A percentile compares a stretch with the other conserved stretches of the same genome.
Evolutionary conservation across 2,329 filamentous ascomycete species (phyloP).

Genomic region (Akanthomyces uredinophilus): DNA sequence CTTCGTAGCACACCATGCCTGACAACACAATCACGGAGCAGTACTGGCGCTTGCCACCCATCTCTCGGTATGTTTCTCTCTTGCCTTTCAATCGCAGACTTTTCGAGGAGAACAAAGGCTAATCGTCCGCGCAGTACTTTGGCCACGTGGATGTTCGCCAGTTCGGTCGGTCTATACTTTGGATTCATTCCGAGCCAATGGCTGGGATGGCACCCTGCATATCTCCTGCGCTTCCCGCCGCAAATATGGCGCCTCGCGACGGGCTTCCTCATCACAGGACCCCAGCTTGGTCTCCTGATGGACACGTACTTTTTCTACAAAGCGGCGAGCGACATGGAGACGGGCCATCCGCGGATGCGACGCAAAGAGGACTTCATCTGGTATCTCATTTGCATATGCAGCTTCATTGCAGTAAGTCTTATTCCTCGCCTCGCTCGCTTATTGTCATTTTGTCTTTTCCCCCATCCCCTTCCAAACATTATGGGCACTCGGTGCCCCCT

Average conservation of each 20-base stretch:
- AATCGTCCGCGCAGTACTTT: constrained; percentile 13
- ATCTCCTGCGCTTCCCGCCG: constrained; percentile 47
- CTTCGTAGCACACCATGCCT: constrained; percentile 15
- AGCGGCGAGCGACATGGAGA: constrained; percentile 72
- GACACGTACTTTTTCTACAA: constrained; percentile 73
- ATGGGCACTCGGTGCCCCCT: constrained; percentile 30
- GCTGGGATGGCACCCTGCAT: constrained; percentile 48
- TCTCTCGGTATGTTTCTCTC: constrained; percentile 35
- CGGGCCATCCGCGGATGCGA: constrained; percentile 63
- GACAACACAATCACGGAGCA: constrained; percentile 22
- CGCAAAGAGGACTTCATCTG: constrained; percentile 74
- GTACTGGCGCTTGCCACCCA: constrained; percentile 37
- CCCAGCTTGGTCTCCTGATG: constrained; percentile 51
- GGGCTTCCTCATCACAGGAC: constrained; percentile 37
- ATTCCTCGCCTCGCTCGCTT: constrained; percentile 21
- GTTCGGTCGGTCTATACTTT: constrained; percentile 56
- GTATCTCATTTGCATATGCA: constrained; percentile 70
- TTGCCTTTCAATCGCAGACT: background rate
- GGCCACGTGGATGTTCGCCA: constrained; percentile 24
- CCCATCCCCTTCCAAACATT: constrained; percentile 11
- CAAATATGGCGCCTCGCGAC: constrained; percentile 40
- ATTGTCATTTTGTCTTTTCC: constrained; percentile 9
- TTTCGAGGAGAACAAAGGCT: constrained; percentile 4
- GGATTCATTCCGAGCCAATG: constrained; percentile 44
- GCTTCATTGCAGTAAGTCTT: constrained; percentile 70